Percentiles rank a stretch among this genome's conserved stretches.
phyloP scores from a whole-genome alignment of 352 stramenopile genomes.

The Achlya hypogyna region DNA sequence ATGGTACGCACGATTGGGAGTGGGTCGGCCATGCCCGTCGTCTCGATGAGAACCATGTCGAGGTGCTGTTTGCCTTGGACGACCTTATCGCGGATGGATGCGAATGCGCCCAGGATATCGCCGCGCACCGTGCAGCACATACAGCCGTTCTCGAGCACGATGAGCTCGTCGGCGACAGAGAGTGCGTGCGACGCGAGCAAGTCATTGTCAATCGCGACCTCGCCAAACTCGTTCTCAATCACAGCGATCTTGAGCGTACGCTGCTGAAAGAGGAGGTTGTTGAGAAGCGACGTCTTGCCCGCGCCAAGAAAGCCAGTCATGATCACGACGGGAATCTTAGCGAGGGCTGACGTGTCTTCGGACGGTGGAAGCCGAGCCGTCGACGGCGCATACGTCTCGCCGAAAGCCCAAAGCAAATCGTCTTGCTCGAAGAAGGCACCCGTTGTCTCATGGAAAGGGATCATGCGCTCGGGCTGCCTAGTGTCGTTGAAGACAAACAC shows the following conservation, averaged over 20 bases:
- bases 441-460: neutral
- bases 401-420: neutral
- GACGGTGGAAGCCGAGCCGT: neutral
- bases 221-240: constrained; percentile 96
- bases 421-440: neutral
- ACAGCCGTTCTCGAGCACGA: constrained; percentile 93
- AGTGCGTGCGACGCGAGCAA: constrained; percentile 63
- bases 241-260: constrained; percentile 91
- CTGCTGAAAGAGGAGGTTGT: constrained; percentile 85
- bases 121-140: constrained; percentile 94
- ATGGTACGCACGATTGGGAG: constrained; percentile 89
- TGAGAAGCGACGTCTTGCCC: constrained; percentile 94
- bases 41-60: constrained; percentile 85
- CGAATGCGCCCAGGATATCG: constrained; percentile 60
- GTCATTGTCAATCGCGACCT: constrained; percentile 88
- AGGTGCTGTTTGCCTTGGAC: constrained; percentile 28
- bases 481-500: constrained; percentile 7
- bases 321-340: constrained; percentile 71
- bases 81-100: constrained; percentile 19
- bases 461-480: neutral
- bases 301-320: constrained; percentile 89
- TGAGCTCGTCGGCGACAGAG: constrained; percentile 51
- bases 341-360: neutral
- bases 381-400: neutral
- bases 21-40: constrained; percentile 82